A percentile compares a stretch with the other conserved stretches of the same genome.
These are phyloP conservation scores for Diphasiastrum complanatum DNA, from an alignment of 83 land plant genomes.

Conservation along the genomic window DNA sequence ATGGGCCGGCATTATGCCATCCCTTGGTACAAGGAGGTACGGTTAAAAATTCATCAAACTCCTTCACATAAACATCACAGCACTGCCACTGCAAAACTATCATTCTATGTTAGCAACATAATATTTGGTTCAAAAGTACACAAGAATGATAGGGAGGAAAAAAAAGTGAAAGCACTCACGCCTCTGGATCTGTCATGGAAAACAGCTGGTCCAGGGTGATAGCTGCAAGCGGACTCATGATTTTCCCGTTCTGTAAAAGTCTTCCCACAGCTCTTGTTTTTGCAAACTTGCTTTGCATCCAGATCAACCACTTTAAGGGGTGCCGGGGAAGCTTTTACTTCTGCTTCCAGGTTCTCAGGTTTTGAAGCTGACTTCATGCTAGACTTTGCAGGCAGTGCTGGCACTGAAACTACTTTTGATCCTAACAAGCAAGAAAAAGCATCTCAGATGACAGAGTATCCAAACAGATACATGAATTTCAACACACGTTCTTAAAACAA, in stretches of 20 bases:
- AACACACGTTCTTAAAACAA: neutral
- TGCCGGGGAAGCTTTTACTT: neutral
- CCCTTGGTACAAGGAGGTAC: constrained; percentile 91
- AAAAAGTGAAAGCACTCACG: constrained; percentile 33
- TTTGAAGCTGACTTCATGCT: constrained; percentile 12
- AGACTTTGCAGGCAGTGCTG: neutral
- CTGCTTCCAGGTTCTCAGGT: constrained; percentile 4
- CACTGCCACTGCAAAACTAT: constrained; percentile 74
- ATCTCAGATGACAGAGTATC: neutral
- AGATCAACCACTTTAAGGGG: constrained; percentile 41
- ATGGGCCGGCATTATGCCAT: constrained; percentile 92
- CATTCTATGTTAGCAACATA: neutral
- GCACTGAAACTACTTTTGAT: neutral
- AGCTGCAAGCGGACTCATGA: constrained; percentile 68
- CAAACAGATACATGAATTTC: neutral
- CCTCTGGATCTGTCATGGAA: constrained; percentile 83
- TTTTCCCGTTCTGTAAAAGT: constrained; percentile 78
- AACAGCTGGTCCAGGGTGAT: constrained; percentile 91
- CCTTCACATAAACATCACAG: constrained; percentile 90
- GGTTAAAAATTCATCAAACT: constrained; percentile 87
- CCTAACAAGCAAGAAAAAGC: neutral
- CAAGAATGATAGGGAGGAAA: neutral
- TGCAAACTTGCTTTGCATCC: constrained; percentile 62
- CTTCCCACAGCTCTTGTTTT: constrained; percentile 76
- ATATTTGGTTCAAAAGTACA: neutral